A percentile compares a stretch with the other conserved stretches of the same genome.
These are phyloP conservation scores for Candida saitoana DNA, from an alignment of 805 yeast species.

Conservation along the genomic window DNA sequence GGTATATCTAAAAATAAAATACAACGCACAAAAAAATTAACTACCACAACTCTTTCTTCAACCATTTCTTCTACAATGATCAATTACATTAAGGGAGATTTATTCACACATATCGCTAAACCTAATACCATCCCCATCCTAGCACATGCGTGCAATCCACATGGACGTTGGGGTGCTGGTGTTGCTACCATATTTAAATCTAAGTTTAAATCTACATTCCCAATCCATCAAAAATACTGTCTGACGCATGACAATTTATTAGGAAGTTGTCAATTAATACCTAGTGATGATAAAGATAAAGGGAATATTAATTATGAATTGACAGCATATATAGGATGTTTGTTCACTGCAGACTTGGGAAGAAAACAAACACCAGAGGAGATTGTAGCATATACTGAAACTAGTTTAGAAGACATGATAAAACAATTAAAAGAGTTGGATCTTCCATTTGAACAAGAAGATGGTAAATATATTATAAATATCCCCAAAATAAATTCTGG, in stretches of 20 bases:
- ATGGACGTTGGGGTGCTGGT: conserved; percentile 85
- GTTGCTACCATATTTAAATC: conserved; percentile 57
- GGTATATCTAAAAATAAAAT: too few relatives aligned
- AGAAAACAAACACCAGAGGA: conserved; percentile 39
- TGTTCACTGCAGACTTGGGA: conserved; percentile 64
- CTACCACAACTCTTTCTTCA: too few relatives aligned
- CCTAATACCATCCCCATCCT: conserved; percentile 39
- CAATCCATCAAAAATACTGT: conserved; percentile 45
- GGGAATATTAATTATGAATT: conserved; percentile 21
- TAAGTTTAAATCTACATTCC: conserved; percentile 55
- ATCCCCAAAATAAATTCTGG: conserved; percentile 85
- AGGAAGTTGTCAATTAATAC: conserved; percentile 53
- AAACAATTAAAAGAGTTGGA: conserved; percentile 25
- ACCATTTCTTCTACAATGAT: conserved; percentile 37
- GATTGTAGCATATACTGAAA: conserved; percentile 49
- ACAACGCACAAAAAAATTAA: too few relatives aligned
- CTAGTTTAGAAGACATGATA: conserved; percentile 46
- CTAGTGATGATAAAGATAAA: conserved; percentile 24
- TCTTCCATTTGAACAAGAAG: conserved; percentile 9
- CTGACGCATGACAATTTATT: conserved; percentile 29
- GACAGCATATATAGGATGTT: conserved; percentile 50
- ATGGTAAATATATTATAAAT: conserved; percentile 30
- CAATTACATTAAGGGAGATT: conserved; percentile 53
- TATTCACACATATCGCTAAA: conserved; percentile 37
- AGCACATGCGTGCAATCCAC: conserved; percentile 78